Percentiles rank a stretch among this genome's conserved stretches.
Conservation (phyloP, 495 filamentous ascomycete genomes). For the Xylaria acuta region DNA sequence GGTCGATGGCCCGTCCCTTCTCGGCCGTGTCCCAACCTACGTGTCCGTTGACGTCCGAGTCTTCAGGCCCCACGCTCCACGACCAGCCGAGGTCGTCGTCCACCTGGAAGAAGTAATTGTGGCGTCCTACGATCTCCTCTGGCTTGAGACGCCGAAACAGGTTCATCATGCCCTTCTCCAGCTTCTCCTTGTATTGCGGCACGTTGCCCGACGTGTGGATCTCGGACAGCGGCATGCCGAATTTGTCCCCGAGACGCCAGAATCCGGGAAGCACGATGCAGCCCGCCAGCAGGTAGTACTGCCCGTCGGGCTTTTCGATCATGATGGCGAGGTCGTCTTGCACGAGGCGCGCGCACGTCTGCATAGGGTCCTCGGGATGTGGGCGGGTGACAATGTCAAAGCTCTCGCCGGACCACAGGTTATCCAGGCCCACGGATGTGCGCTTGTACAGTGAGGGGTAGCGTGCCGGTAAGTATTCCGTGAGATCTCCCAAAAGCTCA, state of each 20-base stretch:
- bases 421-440: slow-evolving; percentile 71
- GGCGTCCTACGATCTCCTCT: slow-evolving; percentile 65
- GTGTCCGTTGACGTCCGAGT: slow-evolving; percentile 59
- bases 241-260: slow-evolving; percentile 86
- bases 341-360: slow-evolving; percentile 71
- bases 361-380: slow-evolving; percentile 82
- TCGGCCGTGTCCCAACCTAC: slow-evolving; percentile 72
- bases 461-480: slow-evolving; percentile 76
- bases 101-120: slow-evolving; percentile 80
- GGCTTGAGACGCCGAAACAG: slow-evolving; percentile 73
- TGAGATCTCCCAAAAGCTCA: slow-evolving; percentile 80
- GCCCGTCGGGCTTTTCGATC: slow-evolving; percentile 77
- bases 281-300: slow-evolving; percentile 86
- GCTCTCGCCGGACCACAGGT: slow-evolving; percentile 72
- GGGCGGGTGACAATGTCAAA: slow-evolving; percentile 74
- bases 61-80: slow-evolving; percentile 76
- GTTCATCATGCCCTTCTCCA: slow-evolving; percentile 84
- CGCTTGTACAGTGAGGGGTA: slow-evolving; percentile 76
- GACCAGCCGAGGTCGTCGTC: slow-evolving; percentile 77
- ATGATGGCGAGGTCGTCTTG: slow-evolving; percentile 91
- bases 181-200: slow-evolving; percentile 75
- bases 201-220: slow-evolving; percentile 87
- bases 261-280: slow-evolving; percentile 83
- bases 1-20: slow-evolving; percentile 75
- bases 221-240: slow-evolving; percentile 80